Percentiles rank a stretch among this genome's conserved stretches.
phyloP scores from a whole-genome alignment of 306 rosid species.

The Mimosa bimucronata region DNA sequence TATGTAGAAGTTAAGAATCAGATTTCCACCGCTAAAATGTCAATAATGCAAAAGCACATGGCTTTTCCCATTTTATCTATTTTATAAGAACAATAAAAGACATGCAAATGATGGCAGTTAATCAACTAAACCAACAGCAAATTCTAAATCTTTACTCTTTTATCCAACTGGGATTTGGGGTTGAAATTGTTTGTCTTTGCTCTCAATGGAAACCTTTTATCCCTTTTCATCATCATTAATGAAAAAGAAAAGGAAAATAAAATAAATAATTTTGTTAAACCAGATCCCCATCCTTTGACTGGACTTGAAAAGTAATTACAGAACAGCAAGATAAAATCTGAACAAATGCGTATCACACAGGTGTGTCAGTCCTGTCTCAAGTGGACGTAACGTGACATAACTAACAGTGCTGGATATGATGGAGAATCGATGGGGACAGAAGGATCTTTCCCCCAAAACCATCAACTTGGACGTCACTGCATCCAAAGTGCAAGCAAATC shows the following conservation, averaged over 20 bases:
- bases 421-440: neutral
- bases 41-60: neutral
- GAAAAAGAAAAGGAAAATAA: neutral
- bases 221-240: neutral
- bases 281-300: neutral
- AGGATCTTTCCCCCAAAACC: neutral
- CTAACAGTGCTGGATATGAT: neutral
- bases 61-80: neutral
- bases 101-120: neutral
- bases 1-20: neutral
- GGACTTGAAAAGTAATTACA: neutral
- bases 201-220: constrained; percentile 1
- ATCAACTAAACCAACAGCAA: neutral
- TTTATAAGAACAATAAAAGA: constrained; percentile 20
- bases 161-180: constrained; percentile 13
- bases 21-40: neutral
- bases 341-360: neutral
- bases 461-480: constrained; percentile 1
- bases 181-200: neutral
- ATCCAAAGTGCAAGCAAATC: neutral
- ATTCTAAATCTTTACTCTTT: constrained; percentile 2
- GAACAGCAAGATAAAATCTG: neutral
- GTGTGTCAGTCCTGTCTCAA: constrained; percentile 3
- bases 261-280: neutral
- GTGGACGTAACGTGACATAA: neutral